These are phyloP conservation scores for Candida khao-thaluensis DNA, from an alignment of 805 yeast species.

Conservation along the genomic window DNA sequence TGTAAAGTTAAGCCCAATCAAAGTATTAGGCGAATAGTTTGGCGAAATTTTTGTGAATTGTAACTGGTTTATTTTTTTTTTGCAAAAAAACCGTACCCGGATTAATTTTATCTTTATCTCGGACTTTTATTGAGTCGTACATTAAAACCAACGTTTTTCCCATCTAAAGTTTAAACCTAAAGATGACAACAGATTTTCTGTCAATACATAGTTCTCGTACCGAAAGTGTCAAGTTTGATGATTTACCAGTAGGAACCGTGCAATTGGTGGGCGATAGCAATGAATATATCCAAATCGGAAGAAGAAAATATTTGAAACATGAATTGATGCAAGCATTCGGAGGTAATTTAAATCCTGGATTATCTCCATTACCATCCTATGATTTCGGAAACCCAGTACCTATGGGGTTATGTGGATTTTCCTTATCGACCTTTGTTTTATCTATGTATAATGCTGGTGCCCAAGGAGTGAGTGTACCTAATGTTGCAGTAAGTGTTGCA, in stretches of 20 bases:
- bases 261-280: conserved; percentile 26
- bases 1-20: no score
- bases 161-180: neutral
- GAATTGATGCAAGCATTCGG: conserved; percentile 41
- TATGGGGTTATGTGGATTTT: conserved; percentile 60
- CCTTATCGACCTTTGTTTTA: conserved; percentile 60
- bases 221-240: conserved; percentile 1
- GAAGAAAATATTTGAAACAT: conserved; percentile 27
- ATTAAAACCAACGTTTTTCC: neutral
- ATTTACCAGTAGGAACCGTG: conserved; percentile 16
- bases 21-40: no score
- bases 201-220: neutral
- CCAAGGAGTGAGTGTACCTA: conserved; percentile 50
- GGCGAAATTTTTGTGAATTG: neutral
- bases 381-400: conserved; percentile 68
- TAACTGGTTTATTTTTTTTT: neutral
- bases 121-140: neutral
- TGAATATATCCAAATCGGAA: conserved; percentile 33
- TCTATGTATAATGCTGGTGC: conserved; percentile 57
- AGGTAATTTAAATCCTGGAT: conserved; percentile 35
- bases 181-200: neutral
- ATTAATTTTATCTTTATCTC: neutral
- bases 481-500: conserved; percentile 57
- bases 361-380: conserved; percentile 44
- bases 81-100: conserved; percentile 6